Evolutionary conservation across 176 grass and related monocot species (phyloP).

Genomic region (Cenchrus fungigraminus): DNA sequence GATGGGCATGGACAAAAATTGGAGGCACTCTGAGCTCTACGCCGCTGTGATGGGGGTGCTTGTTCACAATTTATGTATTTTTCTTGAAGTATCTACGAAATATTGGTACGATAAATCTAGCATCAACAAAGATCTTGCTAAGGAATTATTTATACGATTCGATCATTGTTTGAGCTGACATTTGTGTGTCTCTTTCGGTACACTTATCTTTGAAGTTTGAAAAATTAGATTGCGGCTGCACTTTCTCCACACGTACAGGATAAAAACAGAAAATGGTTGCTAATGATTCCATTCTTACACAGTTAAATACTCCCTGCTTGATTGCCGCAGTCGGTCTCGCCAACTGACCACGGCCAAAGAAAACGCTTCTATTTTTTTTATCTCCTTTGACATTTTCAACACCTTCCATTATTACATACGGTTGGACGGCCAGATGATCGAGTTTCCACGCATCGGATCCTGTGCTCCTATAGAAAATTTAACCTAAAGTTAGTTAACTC

Average conservation of each 20-base stretch:
- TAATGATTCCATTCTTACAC: not conserved
- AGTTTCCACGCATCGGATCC: not conserved
- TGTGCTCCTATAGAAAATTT: not conserved
- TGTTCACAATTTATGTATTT: not conserved
- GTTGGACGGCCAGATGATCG: not conserved
- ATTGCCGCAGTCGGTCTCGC: not conserved
- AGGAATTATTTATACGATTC: not conserved
- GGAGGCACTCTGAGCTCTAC: not conserved
- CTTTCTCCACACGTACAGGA: not conserved
- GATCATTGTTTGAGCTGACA: not conserved
- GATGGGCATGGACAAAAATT: not conserved
- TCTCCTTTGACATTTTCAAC: constrained; percentile 33
- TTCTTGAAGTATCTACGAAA: not conserved
- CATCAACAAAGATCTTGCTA: not conserved
- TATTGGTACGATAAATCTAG: not conserved
- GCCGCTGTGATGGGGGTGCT: not conserved
- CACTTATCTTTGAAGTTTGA: not conserved
- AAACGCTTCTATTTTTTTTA: not conserved
- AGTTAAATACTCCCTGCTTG: not conserved
- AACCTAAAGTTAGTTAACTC: not conserved
- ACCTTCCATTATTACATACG: not conserved
- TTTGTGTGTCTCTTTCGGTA: not conserved
- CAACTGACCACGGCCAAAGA: not conserved
- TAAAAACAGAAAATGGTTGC: not conserved
- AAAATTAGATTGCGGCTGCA: not conserved